Evolutionary conservation across 2,329 filamentous ascomycete species (phyloP), one percentile per base, ranked within the genome.

Genomic region (Penicillium sp.): DNA sequence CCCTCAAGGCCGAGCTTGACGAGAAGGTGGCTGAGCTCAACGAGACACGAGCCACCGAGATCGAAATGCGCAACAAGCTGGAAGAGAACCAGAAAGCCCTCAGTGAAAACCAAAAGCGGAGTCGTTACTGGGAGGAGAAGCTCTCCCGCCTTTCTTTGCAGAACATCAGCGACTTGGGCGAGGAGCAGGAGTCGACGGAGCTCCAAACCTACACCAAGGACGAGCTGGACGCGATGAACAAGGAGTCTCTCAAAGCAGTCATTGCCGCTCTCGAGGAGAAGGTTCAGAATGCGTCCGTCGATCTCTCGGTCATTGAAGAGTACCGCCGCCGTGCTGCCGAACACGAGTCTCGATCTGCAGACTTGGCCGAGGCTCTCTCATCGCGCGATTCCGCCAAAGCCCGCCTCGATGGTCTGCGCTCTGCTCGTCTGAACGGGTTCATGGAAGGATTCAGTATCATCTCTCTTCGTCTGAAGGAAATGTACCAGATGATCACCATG

Each of bases 401-500:
- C 73, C 90, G 92, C 8, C 92, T 93, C 68, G 94, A 98, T 71
- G 92, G 97, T 66, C 87, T 99, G 54, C 90, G 95, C 12, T 90
- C 92, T 14, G 83, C 96, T 52, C 91, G 95, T 34, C 83, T 98
- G 7, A 94, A 97, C 69, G 94, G 95, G 38, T 99, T 99, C 84
- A 98, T 98, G 93, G 92, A 96, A 73, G 95, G 96, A 41, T 98
- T 99, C 81, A 90, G 89, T 71, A 90, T 87, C 63, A 99, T 99
- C 76, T 98, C 94, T 1, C 83, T 97, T 25, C 90, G 94, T 0
- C 83, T 99, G 48, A 99, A 99, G 81, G 95, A 99, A 73, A 99
- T 99, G 95, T 99, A 99, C 79, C 95, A 99, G 75, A 97, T 99
- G 93, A 99, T 99, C 75, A 99, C 95, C 22, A 98, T 99, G 92